Conservation (phyloP, 768 basidiomycete species). For the Boletus rubescentipes region DNA sequence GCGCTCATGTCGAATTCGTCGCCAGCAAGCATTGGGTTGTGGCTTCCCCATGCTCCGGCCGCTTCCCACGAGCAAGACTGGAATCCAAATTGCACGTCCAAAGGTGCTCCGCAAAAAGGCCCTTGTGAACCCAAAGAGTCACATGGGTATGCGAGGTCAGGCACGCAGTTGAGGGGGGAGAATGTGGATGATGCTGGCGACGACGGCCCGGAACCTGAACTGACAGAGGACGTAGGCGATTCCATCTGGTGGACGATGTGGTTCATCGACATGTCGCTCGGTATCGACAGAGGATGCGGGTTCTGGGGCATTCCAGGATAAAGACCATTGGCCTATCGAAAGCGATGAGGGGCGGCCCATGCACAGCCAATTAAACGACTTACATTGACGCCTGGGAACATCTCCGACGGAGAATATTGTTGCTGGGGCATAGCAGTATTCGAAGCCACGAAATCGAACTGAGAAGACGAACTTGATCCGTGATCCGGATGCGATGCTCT, state of each 20-base stretch:
- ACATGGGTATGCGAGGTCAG: conserved; percentile 24
- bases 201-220: conserved; percentile 48
- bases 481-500: conserved; percentile 54
- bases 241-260: conserved; percentile 46
- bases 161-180: conserved; percentile 38
- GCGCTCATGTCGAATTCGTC: conserved; percentile 68
- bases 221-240: conserved; percentile 50
- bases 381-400: conserved; percentile 40
- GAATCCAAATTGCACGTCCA: conserved; percentile 32
- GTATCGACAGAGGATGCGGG: conserved; percentile 46
- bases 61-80: conserved; percentile 34
- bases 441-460: conserved; percentile 57
- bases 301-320: conserved; percentile 47
- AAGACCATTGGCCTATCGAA: conserved; percentile 47
- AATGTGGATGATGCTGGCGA: conserved; percentile 51
- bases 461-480: conserved; percentile 40
- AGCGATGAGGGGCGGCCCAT: conserved; percentile 1
- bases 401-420: conserved; percentile 32
- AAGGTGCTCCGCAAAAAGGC: conserved; percentile 19
- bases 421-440: conserved; percentile 43
- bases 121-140: conserved; percentile 15
- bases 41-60: conserved; percentile 33
- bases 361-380: conserved; percentile 23
- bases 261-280: conserved; percentile 36
- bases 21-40: conserved; percentile 42